Conservation (phyloP, 768 basidiomycete genomes). For the Psilocybe sp. region DNA sequence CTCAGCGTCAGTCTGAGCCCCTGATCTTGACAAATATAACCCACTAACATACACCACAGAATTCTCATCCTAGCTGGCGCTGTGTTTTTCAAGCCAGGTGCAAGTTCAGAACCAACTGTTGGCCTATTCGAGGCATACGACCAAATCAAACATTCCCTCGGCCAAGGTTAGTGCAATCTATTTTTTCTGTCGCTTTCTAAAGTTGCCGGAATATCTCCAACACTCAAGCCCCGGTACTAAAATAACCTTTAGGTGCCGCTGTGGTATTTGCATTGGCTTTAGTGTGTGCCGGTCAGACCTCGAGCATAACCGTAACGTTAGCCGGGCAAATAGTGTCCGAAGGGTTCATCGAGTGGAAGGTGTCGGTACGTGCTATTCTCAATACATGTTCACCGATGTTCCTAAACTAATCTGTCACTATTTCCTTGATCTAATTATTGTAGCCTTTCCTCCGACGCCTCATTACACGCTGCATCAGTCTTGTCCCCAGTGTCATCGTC, state of each 20-base stretch:
- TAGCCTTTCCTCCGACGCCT: conserved; percentile 63
- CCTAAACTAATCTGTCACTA: background rate
- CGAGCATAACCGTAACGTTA: conserved; percentile 74
- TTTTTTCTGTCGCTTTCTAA: conserved; percentile 1
- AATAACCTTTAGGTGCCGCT: conserved; percentile 46
- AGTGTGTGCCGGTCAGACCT: conserved; percentile 73
- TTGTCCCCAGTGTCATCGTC: conserved; percentile 67
- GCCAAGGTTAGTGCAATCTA: conserved; percentile 41
- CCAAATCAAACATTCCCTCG: conserved; percentile 54
- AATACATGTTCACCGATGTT: background rate
- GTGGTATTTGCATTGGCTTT: conserved; percentile 74
- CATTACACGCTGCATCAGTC: conserved; percentile 65
- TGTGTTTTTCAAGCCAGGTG: conserved; percentile 53
- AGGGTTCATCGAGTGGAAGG: conserved; percentile 75
- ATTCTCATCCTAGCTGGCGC: conserved; percentile 73
- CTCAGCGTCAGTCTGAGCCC: conserved; percentile 42
- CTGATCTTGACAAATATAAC: background rate
- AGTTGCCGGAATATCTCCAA: background rate
- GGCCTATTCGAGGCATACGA: conserved; percentile 73
- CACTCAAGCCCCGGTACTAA: background rate
- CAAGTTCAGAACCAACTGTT: conserved; percentile 38
- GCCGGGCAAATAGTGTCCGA: conserved; percentile 80
- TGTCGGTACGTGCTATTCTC: conserved; percentile 38
- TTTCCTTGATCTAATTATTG: conserved; percentile 1
- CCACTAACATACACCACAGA: conserved; percentile 25